Conservation (phyloP, 306 rosid genomes). For the Malus sylvestris region DNA sequence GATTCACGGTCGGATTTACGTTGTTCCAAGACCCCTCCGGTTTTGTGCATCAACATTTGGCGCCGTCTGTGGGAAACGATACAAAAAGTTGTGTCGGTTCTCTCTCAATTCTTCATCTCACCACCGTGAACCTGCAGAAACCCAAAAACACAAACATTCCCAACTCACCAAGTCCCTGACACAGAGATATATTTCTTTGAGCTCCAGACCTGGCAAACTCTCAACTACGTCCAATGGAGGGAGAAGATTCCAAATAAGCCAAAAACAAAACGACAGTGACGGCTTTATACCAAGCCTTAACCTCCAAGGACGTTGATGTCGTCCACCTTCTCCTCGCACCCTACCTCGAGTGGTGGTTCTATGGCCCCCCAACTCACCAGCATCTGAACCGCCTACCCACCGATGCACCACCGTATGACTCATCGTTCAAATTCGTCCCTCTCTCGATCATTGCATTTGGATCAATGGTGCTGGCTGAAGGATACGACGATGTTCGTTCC, state of each 20-base stretch:
- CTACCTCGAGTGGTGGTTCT: conserved; percentile 83
- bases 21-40: no score
- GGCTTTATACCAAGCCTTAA: conserved; percentile 49
- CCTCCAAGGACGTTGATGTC: conserved; percentile 28
- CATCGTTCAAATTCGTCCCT: conserved; percentile 38
- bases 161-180: not conserved
- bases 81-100: no score
- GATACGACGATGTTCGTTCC: conserved; percentile 33
- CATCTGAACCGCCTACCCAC: conserved; percentile 56
- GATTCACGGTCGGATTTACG: no score
- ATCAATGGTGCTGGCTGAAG: conserved; percentile 55
- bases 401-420: conserved; percentile 20
- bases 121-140: no score
- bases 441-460: conserved; percentile 42
- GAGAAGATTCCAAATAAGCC: conserved; percentile 19
- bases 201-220: conserved; percentile 28
- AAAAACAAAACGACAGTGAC: conserved; percentile 26
- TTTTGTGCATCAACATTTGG: no score
- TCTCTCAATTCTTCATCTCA: no score
- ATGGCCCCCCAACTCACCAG: conserved; percentile 64
- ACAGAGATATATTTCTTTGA: not conserved
- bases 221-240: not conserved
- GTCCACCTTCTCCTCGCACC: conserved; percentile 40
- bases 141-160: not conserved
- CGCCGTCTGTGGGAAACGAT: no score